Evolutionary conservation across 2,329 filamentous ascomycete species (phyloP).

Genomic region (Malbranchea cinnamomea): DNA sequence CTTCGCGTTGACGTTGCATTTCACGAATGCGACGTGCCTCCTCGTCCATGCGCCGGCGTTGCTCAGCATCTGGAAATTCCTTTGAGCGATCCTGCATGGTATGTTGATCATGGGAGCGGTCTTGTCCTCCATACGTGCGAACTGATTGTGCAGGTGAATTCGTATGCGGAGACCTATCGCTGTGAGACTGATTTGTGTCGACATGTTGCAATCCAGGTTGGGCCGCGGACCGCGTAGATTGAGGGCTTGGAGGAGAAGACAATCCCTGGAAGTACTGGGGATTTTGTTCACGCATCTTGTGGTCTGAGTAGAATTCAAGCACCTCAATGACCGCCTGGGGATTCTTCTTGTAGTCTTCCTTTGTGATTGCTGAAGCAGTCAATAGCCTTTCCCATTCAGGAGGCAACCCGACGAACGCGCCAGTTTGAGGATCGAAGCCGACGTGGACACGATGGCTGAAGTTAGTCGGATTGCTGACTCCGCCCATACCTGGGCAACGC

Average conservation of each 20-base stretch:
- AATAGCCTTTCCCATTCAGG: constrained; percentile 95
- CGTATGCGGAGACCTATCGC: constrained; percentile 18
- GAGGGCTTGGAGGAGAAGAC: constrained; percentile 53
- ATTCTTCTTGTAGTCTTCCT: constrained; percentile 96
- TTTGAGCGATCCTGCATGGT: constrained; percentile 31
- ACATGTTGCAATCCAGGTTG: constrained; percentile 37
- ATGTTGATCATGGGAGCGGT: constrained; percentile 30
- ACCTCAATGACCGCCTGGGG: constrained; percentile 62
- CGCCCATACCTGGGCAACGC: constrained; percentile 91
- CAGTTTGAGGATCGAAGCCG: constrained; percentile 88
- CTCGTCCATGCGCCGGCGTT: constrained; percentile 36
- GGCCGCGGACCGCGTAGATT: too few relatives aligned
- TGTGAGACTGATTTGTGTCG: constrained; percentile 27
- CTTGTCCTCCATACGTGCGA: constrained; percentile 44
- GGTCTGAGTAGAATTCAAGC: constrained; percentile 54
- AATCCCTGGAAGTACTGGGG: constrained; percentile 44
- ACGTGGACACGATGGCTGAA: constrained; percentile 96
- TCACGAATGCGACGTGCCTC: constrained; percentile 33
- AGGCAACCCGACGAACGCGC: constrained; percentile 85
- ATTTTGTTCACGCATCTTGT: constrained; percentile 49
- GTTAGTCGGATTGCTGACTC: constrained; percentile 96
- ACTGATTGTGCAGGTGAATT: constrained; percentile 20
- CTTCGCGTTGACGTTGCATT: constrained; percentile 23
- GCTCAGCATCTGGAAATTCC: constrained; percentile 43
- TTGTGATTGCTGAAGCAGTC: constrained; percentile 91